Evolutionary conservation across 2,329 filamentous ascomycete species (phyloP), one percentile per base, ranked within the genome.

Genomic region (Calonectria ilicicola): DNA sequence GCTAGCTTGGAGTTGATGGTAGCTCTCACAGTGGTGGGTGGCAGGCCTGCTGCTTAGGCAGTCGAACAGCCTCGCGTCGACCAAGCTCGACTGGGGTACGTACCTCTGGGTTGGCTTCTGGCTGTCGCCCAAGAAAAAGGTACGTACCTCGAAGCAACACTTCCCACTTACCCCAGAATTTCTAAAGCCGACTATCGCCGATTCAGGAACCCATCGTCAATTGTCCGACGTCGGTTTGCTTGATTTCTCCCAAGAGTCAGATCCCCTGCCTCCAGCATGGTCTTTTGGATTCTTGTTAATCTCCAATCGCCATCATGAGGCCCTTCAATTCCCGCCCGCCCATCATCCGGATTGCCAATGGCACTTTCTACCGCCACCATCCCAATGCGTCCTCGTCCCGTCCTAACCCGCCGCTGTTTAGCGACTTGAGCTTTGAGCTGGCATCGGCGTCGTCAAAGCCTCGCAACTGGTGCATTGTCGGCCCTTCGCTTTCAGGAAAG

Each of bases 401-500:
- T 72, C 84, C 87, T 21, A 96, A 97, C 81, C 92, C 92, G 26
- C 87, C 94, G 6, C 86, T 98, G 5, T 98, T 98, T 81, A 87
- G 89, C 5, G 86, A 91, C 67, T 82, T 98, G 76, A 91, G 83
- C 68, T 94, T 98, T 80, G 88, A 89, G 46, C 85, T 98, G 0
- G 90, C 93, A 0, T 91, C 92, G 6, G 83, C 86, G 46, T 81
- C 88, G 7, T 76, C 84, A 0, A 81, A 81, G 5, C 82, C 84
- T 17, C 89, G 93, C 76, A 91, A 95, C 81, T 98, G 96, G 96
- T 94, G 94, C 46, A 87, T 99, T 46, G 88, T 98, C 29, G 95
- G 95, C 0, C 92, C 95, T 0, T 95, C 94, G 0, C 90, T 93
- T 1, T 90, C 92, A 1, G 94, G 94, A 1, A 94, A 96, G 82